Conservation (phyloP, 768 basidiomycete species). For the Agrocybe pediades region DNA sequence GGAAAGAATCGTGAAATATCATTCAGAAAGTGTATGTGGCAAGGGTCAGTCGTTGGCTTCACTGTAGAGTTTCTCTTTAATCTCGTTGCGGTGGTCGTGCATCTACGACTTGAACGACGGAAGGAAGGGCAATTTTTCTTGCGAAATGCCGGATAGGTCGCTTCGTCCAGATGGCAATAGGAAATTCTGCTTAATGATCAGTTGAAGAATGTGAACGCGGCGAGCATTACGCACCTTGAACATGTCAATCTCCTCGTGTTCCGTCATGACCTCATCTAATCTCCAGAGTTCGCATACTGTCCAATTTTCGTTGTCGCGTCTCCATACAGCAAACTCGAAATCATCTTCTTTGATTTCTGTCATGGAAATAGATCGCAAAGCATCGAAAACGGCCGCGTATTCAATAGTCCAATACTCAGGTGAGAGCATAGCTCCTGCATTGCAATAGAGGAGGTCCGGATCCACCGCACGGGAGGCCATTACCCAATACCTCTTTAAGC, state of each 20-base stretch:
- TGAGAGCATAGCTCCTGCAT: constrained; percentile 29
- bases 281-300: constrained; percentile 30
- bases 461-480: constrained; percentile 28
- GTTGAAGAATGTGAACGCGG: neutral
- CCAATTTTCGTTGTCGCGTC: constrained; percentile 27
- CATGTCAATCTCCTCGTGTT: constrained; percentile 26
- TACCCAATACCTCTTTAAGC: constrained; percentile 24
- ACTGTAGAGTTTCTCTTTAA: too few relatives aligned
- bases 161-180: constrained; percentile 26
- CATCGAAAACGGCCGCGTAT: constrained; percentile 29
- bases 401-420: constrained; percentile 32
- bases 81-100: too few relatives aligned
- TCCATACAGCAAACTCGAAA: constrained; percentile 34
- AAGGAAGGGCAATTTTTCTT: constrained; percentile 16
- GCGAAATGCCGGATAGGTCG: constrained; percentile 26
- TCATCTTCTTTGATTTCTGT: constrained; percentile 25
- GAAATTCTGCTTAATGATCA: constrained; percentile 18
- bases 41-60: too few relatives aligned
- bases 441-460: constrained; percentile 28
- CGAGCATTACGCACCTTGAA: constrained; percentile 24
- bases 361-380: constrained; percentile 23
- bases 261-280: constrained; percentile 29
- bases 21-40: neutral
- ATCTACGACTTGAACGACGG: too few relatives aligned
- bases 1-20: neutral